These are phyloP conservation scores for Aureobasidium mangrovei DNA, from an alignment of 2,329 filamentous ascomycete species.

Conservation along the genomic window DNA sequence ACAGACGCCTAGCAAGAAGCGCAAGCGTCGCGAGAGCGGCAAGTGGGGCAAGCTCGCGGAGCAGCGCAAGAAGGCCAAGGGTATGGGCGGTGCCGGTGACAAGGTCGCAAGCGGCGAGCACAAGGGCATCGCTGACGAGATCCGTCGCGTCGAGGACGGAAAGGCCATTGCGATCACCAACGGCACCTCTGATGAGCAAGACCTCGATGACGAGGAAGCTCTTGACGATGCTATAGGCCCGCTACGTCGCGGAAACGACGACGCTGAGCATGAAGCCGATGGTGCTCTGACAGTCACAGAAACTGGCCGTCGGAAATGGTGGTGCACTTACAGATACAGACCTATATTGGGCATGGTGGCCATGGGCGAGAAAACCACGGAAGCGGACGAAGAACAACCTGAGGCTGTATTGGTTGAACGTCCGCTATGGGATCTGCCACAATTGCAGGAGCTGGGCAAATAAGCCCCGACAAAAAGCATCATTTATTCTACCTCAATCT, in stretches of 20 bases:
- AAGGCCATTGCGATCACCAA: slow-evolving; percentile 18
- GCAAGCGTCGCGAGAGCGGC: slow-evolving; percentile 29
- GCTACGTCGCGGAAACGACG: slow-evolving; percentile 28
- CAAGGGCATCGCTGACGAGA: slow-evolving; percentile 25
- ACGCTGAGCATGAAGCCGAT: slow-evolving; percentile 23
- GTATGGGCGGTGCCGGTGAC: slow-evolving; percentile 49
- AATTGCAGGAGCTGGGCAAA: slow-evolving; percentile 13
- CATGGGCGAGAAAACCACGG: slow-evolving; percentile 42
- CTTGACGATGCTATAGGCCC: slow-evolving; percentile 32
- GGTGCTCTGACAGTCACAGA: slow-evolving; percentile 18
- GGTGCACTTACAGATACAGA: slow-evolving; percentile 87
- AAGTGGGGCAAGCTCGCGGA: slow-evolving; percentile 18
- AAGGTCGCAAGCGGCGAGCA: slow-evolving; percentile 32
- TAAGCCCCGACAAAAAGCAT: not conserved
- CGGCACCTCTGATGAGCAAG: slow-evolving; percentile 27
- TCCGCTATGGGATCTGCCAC: slow-evolving; percentile 38
- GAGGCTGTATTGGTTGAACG: slow-evolving; percentile 87
- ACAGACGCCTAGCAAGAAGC: slow-evolving; percentile 27
- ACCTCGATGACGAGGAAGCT: slow-evolving; percentile 34
- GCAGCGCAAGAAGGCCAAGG: slow-evolving; percentile 34
- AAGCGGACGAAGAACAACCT: slow-evolving; percentile 33
- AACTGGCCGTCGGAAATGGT: slow-evolving; percentile 39
- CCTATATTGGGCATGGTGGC: slow-evolving; percentile 74
- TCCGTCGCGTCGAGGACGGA: slow-evolving; percentile 23
- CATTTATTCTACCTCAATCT: not conserved